Percentiles rank a stretch among this genome's conserved stretches.
phyloP scores from a whole-genome alignment of 73 alveolate species.

The Paramecium octaurelia region DNA sequence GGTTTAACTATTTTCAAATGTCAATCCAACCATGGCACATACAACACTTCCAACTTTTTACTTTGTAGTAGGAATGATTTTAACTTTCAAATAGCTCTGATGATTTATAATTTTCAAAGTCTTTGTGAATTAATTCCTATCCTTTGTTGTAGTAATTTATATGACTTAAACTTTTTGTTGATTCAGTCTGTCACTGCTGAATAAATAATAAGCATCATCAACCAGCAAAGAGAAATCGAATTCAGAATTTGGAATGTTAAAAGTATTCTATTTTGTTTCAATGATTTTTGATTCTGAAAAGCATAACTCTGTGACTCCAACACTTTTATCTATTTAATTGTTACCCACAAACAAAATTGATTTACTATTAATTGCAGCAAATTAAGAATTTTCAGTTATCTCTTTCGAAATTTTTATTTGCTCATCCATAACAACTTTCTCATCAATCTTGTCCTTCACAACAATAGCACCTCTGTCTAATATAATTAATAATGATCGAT shows the following conservation, averaged over 20 bases:
- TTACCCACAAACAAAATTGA: neutral
- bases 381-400: neutral
- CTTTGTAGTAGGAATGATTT: neutral
- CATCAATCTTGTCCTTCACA: neutral
- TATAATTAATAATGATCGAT: neutral
- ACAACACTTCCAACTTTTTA: neutral
- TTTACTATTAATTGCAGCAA: neutral
- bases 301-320: neutral
- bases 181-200: neutral
- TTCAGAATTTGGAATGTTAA: neutral
- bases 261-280: neutral
- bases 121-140: neutral
- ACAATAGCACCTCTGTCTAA: neutral
- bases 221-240: neutral
- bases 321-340: neutral
- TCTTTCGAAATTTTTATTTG: neutral
- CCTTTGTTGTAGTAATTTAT: neutral
- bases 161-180: neutral
- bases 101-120: neutral
- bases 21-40: neutral
- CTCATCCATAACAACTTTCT: neutral
- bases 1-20: neutral
- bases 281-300: neutral
- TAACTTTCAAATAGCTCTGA: neutral
- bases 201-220: neutral